These are phyloP conservation scores for Vitellaria paradoxa DNA, from an alignment of 179 eudicot genomes.

Conservation along the genomic window DNA sequence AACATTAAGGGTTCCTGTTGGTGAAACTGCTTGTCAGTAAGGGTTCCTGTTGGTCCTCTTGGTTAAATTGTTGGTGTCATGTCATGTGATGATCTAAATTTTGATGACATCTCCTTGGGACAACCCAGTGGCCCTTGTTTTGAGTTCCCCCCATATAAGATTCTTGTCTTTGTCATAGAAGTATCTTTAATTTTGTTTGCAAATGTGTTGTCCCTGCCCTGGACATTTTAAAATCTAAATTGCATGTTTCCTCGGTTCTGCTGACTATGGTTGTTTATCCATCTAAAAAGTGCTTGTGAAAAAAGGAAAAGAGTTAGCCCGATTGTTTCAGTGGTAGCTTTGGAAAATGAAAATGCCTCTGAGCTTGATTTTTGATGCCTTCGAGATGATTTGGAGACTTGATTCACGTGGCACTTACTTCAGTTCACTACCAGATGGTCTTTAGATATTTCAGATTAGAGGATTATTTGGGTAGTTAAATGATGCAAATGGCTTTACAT, in stretches of 20 bases:
- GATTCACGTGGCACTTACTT: neutral
- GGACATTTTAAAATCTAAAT: neutral
- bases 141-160: neutral
- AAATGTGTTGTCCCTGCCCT: constrained; percentile 2
- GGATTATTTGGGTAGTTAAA: neutral
- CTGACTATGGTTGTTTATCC: neutral
- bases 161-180: constrained; percentile 3
- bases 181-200: neutral
- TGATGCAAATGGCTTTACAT: neutral
- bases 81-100: neutral
- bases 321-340: neutral
- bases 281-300: neutral
- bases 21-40: constrained; percentile 1
- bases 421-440: neutral
- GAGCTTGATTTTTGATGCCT: neutral
- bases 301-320: neutral
- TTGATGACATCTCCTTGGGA: constrained; percentile 1
- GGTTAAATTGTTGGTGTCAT: neutral
- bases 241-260: neutral
- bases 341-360: neutral
- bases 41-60: neutral
- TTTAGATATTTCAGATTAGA: constrained; percentile 5
- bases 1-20: neutral
- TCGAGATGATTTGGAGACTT: neutral
- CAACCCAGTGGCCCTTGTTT: constrained; percentile 1